phyloP scores from a whole-genome alignment of 805 yeast genomes.

The Lipomyces sp. region DNA sequence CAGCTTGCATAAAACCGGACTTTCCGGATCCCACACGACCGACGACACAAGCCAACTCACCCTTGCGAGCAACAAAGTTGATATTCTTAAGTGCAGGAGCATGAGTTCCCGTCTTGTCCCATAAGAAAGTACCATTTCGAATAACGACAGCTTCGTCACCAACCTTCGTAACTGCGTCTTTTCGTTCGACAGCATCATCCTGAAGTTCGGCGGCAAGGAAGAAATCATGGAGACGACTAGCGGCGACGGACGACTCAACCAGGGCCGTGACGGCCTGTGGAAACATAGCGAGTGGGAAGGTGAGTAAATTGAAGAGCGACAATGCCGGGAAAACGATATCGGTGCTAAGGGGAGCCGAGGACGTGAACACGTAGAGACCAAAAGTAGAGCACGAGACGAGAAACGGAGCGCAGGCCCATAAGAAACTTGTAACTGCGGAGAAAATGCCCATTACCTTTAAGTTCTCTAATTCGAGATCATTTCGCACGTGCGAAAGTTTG shows the following conservation, averaged over 20 bases:
- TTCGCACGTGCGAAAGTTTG: constrained; percentile 79
- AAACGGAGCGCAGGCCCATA: constrained; percentile 87
- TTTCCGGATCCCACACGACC: constrained; percentile 93
- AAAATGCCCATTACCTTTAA: constrained; percentile 74
- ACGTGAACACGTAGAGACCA: constrained; percentile 70
- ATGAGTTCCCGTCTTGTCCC: constrained; percentile 77
- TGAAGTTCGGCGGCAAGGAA: constrained; percentile 77
- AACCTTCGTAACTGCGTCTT: constrained; percentile 62
- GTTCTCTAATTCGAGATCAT: constrained; percentile 78
- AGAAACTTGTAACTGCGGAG: constrained; percentile 70
- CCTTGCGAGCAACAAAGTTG: constrained; percentile 67
- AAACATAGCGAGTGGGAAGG: constrained; percentile 89
- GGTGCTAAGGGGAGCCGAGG: constrained; percentile 73
- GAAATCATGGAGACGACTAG: constrained; percentile 68
- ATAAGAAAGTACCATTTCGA: constrained; percentile 48
- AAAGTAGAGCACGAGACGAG: constrained; percentile 89
- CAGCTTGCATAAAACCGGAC: constrained; percentile 76
- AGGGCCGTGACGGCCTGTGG: constrained; percentile 87
- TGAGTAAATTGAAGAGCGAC: constrained; percentile 81
- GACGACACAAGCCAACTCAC: constrained; percentile 81
- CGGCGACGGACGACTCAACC: constrained; percentile 76
- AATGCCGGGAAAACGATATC: constrained; percentile 89
- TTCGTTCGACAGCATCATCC: constrained; percentile 66
- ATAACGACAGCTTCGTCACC: constrained; percentile 65
- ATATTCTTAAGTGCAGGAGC: constrained; percentile 70